These are phyloP conservation scores for Sporothrix variecibatus DNA, from an alignment of 2,329 filamentous ascomycete species.

Conservation along the genomic window DNA sequence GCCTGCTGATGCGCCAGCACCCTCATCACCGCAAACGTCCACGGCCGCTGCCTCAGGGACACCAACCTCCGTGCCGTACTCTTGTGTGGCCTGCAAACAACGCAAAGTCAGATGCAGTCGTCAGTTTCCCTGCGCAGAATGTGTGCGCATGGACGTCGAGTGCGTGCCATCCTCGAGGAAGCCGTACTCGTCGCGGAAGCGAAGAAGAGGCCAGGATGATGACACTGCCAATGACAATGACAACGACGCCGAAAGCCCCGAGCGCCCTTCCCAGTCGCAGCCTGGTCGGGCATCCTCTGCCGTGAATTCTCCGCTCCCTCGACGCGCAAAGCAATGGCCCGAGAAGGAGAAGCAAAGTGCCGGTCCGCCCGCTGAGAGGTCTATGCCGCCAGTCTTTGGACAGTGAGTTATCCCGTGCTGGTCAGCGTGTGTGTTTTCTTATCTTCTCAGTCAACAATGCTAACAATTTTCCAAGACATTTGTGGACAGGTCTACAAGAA, in stretches of 20 bases:
- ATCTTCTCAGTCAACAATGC: conserved; percentile 31
- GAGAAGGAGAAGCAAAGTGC: background rate
- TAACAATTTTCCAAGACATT: conserved; percentile 27
- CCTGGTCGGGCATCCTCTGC: background rate
- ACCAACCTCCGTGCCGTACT: conserved; percentile 36
- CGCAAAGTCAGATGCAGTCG: conserved; percentile 54
- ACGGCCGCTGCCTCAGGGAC: background rate
- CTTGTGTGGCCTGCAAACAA: conserved; percentile 56
- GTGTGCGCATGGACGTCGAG: conserved; percentile 40
- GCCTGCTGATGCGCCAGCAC: background rate
- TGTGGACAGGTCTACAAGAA: conserved; percentile 33
- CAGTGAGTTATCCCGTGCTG: conserved; percentile 13
- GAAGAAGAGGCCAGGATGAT: conserved; percentile 37
- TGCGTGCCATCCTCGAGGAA: conserved; percentile 41
- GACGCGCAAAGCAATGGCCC: background rate
- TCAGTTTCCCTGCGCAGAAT: conserved; percentile 47
- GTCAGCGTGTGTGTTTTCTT: background rate
- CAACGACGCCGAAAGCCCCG: background rate
- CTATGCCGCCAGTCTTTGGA: conserved; percentile 14
- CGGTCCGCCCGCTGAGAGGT: background rate
- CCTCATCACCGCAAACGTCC: background rate
- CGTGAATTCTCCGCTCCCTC: background rate
- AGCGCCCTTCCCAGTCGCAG: background rate
- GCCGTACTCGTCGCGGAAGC: conserved; percentile 49
- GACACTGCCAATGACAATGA: background rate